Conservation (phyloP, 139 green algal genomes). For the Chlorella sorokiniana region DNA sequence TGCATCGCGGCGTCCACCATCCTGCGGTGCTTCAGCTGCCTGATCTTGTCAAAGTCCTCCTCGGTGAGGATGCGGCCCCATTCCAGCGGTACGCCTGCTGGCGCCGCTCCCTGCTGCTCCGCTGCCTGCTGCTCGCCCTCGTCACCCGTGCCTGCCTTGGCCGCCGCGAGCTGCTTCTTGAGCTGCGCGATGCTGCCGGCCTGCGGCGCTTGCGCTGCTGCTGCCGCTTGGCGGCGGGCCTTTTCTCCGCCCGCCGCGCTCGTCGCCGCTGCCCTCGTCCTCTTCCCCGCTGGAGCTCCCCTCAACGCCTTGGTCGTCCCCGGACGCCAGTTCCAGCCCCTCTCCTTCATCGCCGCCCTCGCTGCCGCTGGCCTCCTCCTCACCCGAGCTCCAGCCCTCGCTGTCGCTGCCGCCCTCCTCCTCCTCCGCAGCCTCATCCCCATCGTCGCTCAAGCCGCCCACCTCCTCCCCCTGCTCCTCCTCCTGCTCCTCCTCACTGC, state of each 20-base stretch:
- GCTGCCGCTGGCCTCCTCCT: constrained; percentile 10
- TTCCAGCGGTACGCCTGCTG: constrained; percentile 60
- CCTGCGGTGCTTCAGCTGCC: constrained; percentile 50
- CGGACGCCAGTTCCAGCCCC: constrained; percentile 1
- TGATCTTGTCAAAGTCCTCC: constrained; percentile 90
- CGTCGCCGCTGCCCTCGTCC: background rate
- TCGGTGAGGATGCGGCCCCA: constrained; percentile 77
- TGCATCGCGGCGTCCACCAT: constrained; percentile 75
- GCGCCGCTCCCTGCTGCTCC: background rate
- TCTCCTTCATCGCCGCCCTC: constrained; percentile 29
- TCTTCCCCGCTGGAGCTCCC: constrained; percentile 27
- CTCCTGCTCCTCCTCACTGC: constrained; percentile 22
- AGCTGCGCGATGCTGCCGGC: constrained; percentile 44
- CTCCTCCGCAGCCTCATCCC: constrained; percentile 33
- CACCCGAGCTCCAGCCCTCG: constrained; percentile 25
- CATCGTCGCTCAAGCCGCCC: background rate
- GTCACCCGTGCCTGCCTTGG: constrained; percentile 18
- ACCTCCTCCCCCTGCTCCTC: constrained; percentile 21
- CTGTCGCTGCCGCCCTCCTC: constrained; percentile 18
- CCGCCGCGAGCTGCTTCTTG: constrained; percentile 44
- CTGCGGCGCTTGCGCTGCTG: constrained; percentile 14
- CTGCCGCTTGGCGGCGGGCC: background rate
- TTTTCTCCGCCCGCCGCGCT: constrained; percentile 23
- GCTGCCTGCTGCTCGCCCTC: background rate
- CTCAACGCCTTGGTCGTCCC: background rate